Base-by-base conservation (phyloP, 176 grass and related monocot species). In the Triticum monococcum region DNA sequence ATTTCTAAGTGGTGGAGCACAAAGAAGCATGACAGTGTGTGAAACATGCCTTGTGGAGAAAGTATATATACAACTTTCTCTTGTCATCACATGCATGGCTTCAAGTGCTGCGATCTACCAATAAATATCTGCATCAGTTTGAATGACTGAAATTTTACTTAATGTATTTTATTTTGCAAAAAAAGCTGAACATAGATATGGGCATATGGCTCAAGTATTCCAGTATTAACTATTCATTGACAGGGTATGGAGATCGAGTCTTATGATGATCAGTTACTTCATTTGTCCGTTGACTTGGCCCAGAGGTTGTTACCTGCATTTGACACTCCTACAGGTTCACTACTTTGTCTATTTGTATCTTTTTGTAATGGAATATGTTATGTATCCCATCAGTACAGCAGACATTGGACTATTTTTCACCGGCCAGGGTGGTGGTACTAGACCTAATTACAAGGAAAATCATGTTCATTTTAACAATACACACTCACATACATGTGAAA, bases 261-360 rank as follows among this genome's bases (percentile, higher is more conserved):
- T 81, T 98, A 98, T 78, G 85, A 94, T 83, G 86, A 94, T 84
- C 91, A 94, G 83, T 88, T 98, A 50, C 96, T 98, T 86, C 89
- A 95, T 95, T 91, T 98, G 89, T 86, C 96, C 62, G 81, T 71
- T 87, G 96, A 95, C 86, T 92, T 98, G 80, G 93, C 96, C 52
- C 76, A 86, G 67, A 94, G 96, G 77, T 75, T 98, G 74, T 82
- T 98, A 78, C 96, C 96, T 79, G 96, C 96, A 87, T 98, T 98
- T 95, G 93, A 95, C 80, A 95, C 96, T 86, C 96, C 96, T 68
- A 98, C 96, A 98, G 96, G 96, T 98, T 86, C 52, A 70, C 79
- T 90, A 64, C 72, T 46, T 82, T 75, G 40, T 89, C 32, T 84
- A 24, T 48, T 43, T n/a, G 9, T 83, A 68, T 79, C 30, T 72